Evolutionary conservation across 371 early-diverging fungal species (phyloP).

Genomic region (Capillidium rhysosporum): DNA sequence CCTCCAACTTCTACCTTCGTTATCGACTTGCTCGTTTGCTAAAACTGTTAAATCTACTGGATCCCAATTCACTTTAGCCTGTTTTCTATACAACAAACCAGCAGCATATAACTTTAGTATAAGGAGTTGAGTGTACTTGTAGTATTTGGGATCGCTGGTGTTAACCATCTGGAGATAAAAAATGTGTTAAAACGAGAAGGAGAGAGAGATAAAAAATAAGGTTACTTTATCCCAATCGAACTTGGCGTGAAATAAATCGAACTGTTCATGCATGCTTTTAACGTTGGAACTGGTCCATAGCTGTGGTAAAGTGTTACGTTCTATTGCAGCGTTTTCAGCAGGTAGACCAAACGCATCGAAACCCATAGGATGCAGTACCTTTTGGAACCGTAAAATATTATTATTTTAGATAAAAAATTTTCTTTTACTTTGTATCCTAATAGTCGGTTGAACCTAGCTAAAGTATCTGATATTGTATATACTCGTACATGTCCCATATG

Average conservation of each 20-base stretch:
- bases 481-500: conserved; percentile 94
- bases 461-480: conserved; percentile 74
- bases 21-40: conserved; percentile 91
- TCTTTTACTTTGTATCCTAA: conserved; percentile 35
- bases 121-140: conserved; percentile 79
- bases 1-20: conserved; percentile 72
- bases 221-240: conserved; percentile 73
- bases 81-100: conserved; percentile 70
- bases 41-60: conserved; percentile 86
- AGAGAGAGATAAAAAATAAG: background rate
- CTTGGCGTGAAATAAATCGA: conserved; percentile 45
- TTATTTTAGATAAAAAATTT: background rate
- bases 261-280: conserved; percentile 53
- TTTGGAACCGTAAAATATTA: background rate
- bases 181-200: conserved; percentile 24
- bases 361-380: conserved; percentile 87
- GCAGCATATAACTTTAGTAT: conserved; percentile 57
- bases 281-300: conserved; percentile 77
- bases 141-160: conserved; percentile 72
- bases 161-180: conserved; percentile 15
- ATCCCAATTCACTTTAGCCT: conserved; percentile 90
- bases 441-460: conserved; percentile 62
- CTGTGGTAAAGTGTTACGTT: conserved; percentile 54
- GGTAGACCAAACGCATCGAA: conserved; percentile 99
- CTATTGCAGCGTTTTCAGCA: conserved; percentile 95